These are phyloP conservation scores for Cyanidiococcus yangmingshanensis DNA, from an alignment of 23 red algal species.

Conservation along the genomic window DNA sequence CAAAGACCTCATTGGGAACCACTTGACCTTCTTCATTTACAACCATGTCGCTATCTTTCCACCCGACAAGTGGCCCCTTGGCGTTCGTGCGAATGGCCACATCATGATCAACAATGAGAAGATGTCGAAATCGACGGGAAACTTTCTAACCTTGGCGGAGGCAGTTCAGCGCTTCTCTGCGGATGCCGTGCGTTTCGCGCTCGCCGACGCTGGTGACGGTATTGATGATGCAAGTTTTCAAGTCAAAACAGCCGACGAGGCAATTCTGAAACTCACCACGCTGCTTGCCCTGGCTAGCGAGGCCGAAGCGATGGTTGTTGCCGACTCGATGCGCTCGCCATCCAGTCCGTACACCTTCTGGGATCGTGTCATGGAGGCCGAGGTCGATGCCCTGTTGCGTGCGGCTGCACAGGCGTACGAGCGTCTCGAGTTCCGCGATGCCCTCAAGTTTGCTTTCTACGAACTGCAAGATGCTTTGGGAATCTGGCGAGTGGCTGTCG, in stretches of 20 bases:
- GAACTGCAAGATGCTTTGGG: conserved; percentile 80
- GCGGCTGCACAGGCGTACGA: conserved; percentile 67
- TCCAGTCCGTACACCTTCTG: conserved; percentile 35
- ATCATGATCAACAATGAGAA: conserved; percentile 92
- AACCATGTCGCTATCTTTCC: conserved; percentile 92
- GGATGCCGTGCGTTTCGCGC: conserved; percentile 85
- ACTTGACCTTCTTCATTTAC: conserved; percentile 95
- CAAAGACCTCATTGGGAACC: conserved; percentile 93
- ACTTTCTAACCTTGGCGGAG: conserved; percentile 89
- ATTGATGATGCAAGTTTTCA: conserved; percentile 94
- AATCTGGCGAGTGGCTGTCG: conserved; percentile 64
- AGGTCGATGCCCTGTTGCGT: conserved; percentile 44
- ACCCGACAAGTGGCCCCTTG: conserved; percentile 73
- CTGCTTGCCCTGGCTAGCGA: conserved; percentile 67
- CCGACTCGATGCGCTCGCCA: conserved; percentile 40
- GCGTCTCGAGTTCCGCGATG: conserved; percentile 77
- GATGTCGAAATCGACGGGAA: conserved; percentile 97
- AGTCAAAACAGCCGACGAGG: conserved; percentile 86
- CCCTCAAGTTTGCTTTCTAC: conserved; percentile 83
- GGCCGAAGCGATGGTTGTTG: conserved; percentile 29
- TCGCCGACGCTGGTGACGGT: conserved; percentile 90
- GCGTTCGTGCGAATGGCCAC: conserved; percentile 86
- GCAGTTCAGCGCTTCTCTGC: conserved; percentile 70
- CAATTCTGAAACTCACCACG: conserved; percentile 85
- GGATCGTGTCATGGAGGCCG: conserved; percentile 66